Evolutionary conservation across 169 alveolate genomes (phyloP).

Genomic region (Plasmodium billcollinsi): DNA sequence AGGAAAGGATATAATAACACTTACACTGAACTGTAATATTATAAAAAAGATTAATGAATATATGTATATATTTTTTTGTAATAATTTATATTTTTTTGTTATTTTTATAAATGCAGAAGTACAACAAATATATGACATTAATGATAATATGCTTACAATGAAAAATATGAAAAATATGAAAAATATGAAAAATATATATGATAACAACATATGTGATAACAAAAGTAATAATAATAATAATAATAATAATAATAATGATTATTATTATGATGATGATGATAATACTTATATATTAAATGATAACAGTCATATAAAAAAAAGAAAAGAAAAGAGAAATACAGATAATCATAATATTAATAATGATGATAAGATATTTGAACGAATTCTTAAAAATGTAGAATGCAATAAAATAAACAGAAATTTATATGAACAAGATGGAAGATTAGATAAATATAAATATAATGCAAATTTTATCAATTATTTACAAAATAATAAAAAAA

Average conservation of each 20-base stretch:
- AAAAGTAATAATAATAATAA: neutral
- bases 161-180: constrained; percentile 6
- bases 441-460: constrained; percentile 51
- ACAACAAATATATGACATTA: neutral
- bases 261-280: too few species aligned
- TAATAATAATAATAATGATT: neutral
- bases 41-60: constrained; percentile 38
- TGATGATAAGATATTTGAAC: constrained; percentile 37
- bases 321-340: neutral
- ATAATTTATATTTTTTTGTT: constrained; percentile 49
- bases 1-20: constrained; percentile 11
- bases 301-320: neutral
- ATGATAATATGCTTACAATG: neutral
- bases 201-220: neutral
- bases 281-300: neutral
- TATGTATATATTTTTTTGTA: constrained; percentile 52
- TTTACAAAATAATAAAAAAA: constrained; percentile 61
- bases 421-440: constrained; percentile 34
- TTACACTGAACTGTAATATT: constrained; percentile 38
- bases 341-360: neutral
- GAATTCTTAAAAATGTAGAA: constrained; percentile 11
- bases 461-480: constrained; percentile 45
- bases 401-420: constrained; percentile 27
- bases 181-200: constrained; percentile 5
- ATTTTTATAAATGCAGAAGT: constrained; percentile 28